These are phyloP conservation scores for Mortierella polycephala DNA, from an alignment of 371 early-diverging fungal genomes.

Conservation along the genomic window DNA sequence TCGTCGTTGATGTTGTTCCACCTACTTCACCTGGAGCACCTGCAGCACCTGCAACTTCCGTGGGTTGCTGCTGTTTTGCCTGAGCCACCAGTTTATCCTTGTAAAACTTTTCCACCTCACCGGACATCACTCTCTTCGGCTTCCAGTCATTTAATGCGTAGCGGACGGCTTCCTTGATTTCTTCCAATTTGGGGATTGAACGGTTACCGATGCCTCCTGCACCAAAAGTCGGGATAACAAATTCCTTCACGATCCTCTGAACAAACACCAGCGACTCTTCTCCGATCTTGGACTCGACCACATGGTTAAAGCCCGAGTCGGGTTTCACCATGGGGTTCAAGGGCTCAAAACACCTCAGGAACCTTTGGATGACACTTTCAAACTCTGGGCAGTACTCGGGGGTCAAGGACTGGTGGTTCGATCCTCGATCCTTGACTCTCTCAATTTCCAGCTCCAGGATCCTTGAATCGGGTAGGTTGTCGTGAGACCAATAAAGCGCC, in stretches of 20 bases:
- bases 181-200: constrained; percentile 38
- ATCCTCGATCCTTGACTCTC: constrained; percentile 73
- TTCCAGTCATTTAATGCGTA: constrained; percentile 52
- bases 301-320: constrained; percentile 61
- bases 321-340: constrained; percentile 58
- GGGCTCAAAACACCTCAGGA: constrained; percentile 63
- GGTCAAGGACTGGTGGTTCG: constrained; percentile 79
- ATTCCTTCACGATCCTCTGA: constrained; percentile 46
- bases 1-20: neutral
- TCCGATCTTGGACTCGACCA: constrained; percentile 63
- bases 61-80: neutral
- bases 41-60: neutral
- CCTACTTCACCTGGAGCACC: neutral
- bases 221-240: constrained; percentile 49
- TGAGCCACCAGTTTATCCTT: constrained; percentile 14
- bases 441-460: constrained; percentile 59
- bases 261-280: constrained; percentile 57
- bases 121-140: constrained; percentile 40
- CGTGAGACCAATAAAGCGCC: constrained; percentile 77
- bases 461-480: constrained; percentile 38
- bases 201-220: constrained; percentile 37
- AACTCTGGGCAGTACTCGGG: constrained; percentile 66
- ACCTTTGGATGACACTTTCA: constrained; percentile 60
- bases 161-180: constrained; percentile 55
- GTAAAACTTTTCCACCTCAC: constrained; percentile 38